Evolutionary conservation across 495 filamentous ascomycete genomes (phyloP).

Genomic region (Penicillium ochrochloron): DNA sequence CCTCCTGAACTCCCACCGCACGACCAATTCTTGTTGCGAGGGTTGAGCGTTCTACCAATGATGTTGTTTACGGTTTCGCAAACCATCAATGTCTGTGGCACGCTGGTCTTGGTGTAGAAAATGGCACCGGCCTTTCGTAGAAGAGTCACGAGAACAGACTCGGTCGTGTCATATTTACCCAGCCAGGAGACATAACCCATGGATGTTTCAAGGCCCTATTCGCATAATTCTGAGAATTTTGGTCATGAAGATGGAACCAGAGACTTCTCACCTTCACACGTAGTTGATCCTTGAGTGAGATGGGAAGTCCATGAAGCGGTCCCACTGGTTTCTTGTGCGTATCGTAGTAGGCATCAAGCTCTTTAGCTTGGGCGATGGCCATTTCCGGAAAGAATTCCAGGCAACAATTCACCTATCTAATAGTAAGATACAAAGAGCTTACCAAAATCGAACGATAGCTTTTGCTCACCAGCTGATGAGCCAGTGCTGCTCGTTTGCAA

Average conservation of each 20-base stretch:
- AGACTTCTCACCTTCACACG: slow-evolving; percentile 48
- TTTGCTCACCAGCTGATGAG: slow-evolving; percentile 22
- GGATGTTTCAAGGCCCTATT: slow-evolving; percentile 31
- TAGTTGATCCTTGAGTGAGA: slow-evolving; percentile 67
- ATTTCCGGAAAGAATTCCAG: slow-evolving; percentile 59
- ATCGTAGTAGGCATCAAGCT: slow-evolving; percentile 58
- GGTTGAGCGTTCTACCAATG: slow-evolving; percentile 45
- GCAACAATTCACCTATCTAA: slow-evolving; percentile 48
- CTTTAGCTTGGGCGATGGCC: slow-evolving; percentile 57
- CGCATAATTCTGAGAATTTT: not conserved
- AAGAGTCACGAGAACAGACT: slow-evolving; percentile 19
- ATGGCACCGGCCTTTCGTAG: slow-evolving; percentile 37
- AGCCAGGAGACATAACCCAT: slow-evolving; percentile 25
- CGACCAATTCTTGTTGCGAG: slow-evolving; percentile 39
- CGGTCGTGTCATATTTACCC: slow-evolving; percentile 14
- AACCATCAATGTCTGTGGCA: slow-evolving; percentile 43
- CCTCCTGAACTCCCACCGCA: slow-evolving; percentile 50
- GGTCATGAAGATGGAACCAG: not conserved
- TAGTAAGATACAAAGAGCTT: not conserved
- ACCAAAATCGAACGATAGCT: not conserved
- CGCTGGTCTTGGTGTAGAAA: slow-evolving; percentile 48
- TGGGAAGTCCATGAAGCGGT: slow-evolving; percentile 63
- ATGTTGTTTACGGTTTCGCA: slow-evolving; percentile 49
- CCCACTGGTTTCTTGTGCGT: slow-evolving; percentile 48
- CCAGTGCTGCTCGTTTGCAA: slow-evolving; percentile 22